Evolutionary conservation across 208 protist genomes (phyloP).

Genomic region (Trypanosoma cruzi): DNA sequence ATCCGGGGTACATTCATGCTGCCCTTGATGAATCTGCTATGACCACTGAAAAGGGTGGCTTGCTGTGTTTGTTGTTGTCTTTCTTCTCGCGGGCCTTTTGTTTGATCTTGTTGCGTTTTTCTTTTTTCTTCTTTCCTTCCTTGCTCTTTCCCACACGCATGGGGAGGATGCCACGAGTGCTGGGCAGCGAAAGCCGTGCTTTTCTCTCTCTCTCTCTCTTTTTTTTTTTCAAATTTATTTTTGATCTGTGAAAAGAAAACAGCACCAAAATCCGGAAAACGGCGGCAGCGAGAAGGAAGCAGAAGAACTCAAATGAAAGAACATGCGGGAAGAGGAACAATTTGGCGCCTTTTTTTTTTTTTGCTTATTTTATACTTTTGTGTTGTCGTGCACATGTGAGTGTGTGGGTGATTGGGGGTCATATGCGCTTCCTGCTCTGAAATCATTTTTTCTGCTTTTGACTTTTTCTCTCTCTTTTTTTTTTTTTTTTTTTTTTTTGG

Average conservation of each 20-base stretch:
- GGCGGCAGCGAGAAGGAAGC: no score
- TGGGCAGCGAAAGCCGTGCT: no score
- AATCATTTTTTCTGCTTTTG: neutral
- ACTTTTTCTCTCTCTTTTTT: neutral
- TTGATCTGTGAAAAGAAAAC: no score
- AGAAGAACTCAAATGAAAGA: no score
- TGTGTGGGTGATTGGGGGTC: neutral
- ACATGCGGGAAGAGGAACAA: neutral
- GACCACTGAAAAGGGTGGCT: slow-evolving; percentile 4
- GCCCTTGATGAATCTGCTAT: slow-evolving; percentile 63
- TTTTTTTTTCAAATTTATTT: no score
- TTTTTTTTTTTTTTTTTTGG: neutral
- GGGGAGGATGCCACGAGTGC: neutral
- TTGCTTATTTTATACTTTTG: neutral
- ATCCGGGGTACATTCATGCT: slow-evolving; percentile 60
- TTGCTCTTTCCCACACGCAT: slow-evolving; percentile 11
- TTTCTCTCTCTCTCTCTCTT: no score
- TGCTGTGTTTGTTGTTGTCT: neutral
- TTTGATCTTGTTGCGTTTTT: slow-evolving; percentile 15
- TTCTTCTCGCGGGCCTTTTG: slow-evolving; percentile 24
- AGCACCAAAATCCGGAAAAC: no score
- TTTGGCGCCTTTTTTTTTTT: neutral
- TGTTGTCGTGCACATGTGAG: neutral
- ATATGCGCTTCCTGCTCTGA: neutral
- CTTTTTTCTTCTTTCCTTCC: slow-evolving; percentile 18